phyloP scores from a whole-genome alignment of 2,329 filamentous ascomycete genomes.

The Xylariaceae sp. region DNA sequence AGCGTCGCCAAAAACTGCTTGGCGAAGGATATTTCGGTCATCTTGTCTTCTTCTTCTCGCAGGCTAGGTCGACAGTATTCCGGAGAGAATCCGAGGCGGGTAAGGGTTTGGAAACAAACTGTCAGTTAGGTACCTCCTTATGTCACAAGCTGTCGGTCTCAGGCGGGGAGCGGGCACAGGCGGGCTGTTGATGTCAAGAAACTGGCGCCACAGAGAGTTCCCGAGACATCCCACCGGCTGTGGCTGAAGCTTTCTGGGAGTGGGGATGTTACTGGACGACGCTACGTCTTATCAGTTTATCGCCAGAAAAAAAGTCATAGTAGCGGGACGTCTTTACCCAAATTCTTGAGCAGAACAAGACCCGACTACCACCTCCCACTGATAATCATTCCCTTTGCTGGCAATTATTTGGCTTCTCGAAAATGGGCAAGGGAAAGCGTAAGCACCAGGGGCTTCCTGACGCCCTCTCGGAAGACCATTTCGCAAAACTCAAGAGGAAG shows the following conservation, averaged over 20 bases:
- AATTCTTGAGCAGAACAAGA: no score
- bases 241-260: slow-evolving; percentile 17
- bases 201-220: no score
- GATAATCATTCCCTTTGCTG: no score
- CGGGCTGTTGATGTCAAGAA: no score
- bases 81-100: no score
- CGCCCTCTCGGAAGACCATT: slow-evolving; percentile 71
- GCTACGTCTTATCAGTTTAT: slow-evolving; percentile 20
- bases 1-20: slow-evolving; percentile 75
- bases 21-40: slow-evolving; percentile 81
- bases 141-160: no score
- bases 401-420: neutral
- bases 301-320: slow-evolving; percentile 19
- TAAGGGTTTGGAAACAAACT: neutral
- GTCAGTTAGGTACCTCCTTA: no score
- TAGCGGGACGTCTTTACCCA: slow-evolving; percentile 5
- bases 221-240: slow-evolving; percentile 15
- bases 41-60: no score
- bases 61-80: no score
- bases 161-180: no score
- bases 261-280: neutral
- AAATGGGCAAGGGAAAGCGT: slow-evolving; percentile 48
- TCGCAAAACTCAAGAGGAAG: slow-evolving; percentile 80
- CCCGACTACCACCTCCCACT: no score
- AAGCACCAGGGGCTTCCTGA: slow-evolving; percentile 69